Evolutionary conservation across 192 early-diverging fungal species (phyloP).

Genomic region (Geosiphon pyriformis): DNA sequence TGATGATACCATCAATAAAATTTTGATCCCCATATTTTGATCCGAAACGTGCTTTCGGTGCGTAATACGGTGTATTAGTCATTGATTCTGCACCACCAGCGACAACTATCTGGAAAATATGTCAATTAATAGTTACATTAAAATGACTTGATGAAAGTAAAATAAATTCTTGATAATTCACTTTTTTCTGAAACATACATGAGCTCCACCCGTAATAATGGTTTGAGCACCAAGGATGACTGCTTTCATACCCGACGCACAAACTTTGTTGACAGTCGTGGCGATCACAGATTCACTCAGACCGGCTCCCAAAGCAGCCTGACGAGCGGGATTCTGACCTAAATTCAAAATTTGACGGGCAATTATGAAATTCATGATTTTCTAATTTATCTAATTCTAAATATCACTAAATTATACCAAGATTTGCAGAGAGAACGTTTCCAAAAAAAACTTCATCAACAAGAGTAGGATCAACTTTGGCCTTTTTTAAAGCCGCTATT

Average conservation of each 20-base stretch:
- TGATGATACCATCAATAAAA: constrained; percentile 70
- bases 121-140: constrained; percentile 7
- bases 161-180: too few relatives aligned
- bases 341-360: neutral
- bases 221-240: constrained; percentile 67
- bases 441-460: constrained; percentile 77
- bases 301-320: constrained; percentile 71
- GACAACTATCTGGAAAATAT: constrained; percentile 44
- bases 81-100: constrained; percentile 79
- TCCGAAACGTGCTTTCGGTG: constrained; percentile 73
- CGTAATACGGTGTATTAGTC: constrained; percentile 78
- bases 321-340: constrained; percentile 82
- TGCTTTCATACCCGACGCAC: constrained; percentile 80
- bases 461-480: constrained; percentile 50
- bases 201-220: constrained; percentile 65
- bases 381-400: too few relatives aligned
- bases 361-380: too few relatives aligned
- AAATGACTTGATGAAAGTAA: too few relatives aligned
- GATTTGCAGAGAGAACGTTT: constrained; percentile 70
- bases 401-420: constrained; percentile 32
- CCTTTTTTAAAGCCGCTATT: constrained; percentile 45
- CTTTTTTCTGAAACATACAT: constrained; percentile 41
- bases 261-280: constrained; percentile 82
- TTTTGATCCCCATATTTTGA: constrained; percentile 68
- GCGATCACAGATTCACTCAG: constrained; percentile 56